Evolutionary conservation across 2,329 filamentous ascomycete species (phyloP), one percentile per base, ranked within the genome.

Genomic region (Curvularia lunata): DNA sequence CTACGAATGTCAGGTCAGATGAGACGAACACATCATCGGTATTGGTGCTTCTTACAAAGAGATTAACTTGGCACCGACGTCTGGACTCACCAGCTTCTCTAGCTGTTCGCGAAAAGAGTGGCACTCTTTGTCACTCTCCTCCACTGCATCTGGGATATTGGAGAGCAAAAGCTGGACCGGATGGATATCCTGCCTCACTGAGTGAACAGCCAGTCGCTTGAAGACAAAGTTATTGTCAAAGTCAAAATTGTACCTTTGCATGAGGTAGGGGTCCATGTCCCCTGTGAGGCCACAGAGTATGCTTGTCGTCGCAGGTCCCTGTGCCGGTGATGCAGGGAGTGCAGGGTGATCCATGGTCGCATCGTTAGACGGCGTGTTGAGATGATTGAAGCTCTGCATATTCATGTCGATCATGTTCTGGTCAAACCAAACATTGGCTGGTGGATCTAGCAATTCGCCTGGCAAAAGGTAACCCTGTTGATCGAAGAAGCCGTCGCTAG

Each of bases 201-300:
- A 48, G 13, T 32, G 32, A 27, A 48, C 9, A 19, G 47, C 32
- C 13, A 48, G 32, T 27, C 47, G 47, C 6, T 48, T 48, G 47
- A 48, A 48, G 19, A 48, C 47, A 9, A 48, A 40, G 13, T 40
- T 40, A 4, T 19, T 28, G 32, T 48, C 47, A 5, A 21, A 32
- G 2, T 32, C 47, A 48, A 48, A 40, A 18, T 48, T 48, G 12
- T 48, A 48, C 27, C 32, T 48, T 27, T 48, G 47, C 47, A 48
- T 28, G 12, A 48, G 47, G 32, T 40, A 48, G 7, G 47, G 47
- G 21, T 48, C 47, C 47, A 40, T 48, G 32, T 48, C 47, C 13
- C 47, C 47, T 10, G 47, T 48, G 13, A 48, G 32, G 13, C 47
- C 47, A 19, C 47, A 48, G 9, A 48, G 21, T 28, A 48, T 38